These are phyloP conservation scores for Mortierella claussenii DNA, from an alignment of 192 early-diverging fungal genomes.

Conservation along the genomic window DNA sequence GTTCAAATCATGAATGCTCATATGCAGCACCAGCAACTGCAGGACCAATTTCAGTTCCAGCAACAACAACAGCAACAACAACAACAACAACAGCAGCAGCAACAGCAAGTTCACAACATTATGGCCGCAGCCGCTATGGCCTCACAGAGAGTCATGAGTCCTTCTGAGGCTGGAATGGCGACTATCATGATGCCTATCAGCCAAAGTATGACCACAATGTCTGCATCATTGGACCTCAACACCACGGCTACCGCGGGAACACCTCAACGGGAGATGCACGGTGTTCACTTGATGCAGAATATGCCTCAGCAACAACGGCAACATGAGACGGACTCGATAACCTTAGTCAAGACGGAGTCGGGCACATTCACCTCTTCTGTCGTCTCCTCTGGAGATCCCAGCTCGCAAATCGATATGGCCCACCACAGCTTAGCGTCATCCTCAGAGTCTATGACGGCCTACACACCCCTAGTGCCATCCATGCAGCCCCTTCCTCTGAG, in stretches of 20 bases:
- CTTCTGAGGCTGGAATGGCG: constrained; percentile 14
- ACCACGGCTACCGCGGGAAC: neutral
- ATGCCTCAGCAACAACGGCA: constrained; percentile 17
- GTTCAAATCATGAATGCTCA: constrained; percentile 37
- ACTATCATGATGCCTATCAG: constrained; percentile 19
- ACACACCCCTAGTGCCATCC: constrained; percentile 42
- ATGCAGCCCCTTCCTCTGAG: constrained; percentile 20
- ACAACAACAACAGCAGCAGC: constrained; percentile 24
- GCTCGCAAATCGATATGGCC: constrained; percentile 13
- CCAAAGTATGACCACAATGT: neutral
- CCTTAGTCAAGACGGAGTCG: constrained; percentile 1
- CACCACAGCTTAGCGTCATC: constrained; percentile 21
- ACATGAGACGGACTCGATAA: neutral
- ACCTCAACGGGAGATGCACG: constrained; percentile 5
- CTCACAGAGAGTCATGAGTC: constrained; percentile 16
- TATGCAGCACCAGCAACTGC: constrained; percentile 35
- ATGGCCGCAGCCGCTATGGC: constrained; percentile 23
- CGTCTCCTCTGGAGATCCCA: no score
- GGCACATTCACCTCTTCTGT: constrained; percentile 2
- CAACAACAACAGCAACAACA: constrained; percentile 28
- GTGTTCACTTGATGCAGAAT: neutral
- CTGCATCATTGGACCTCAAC: neutral
- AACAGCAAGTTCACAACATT: constrained; percentile 20
- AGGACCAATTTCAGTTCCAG: constrained; percentile 8
- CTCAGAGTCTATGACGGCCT: constrained; percentile 15